Percentiles rank a stretch among this genome's conserved stretches.
phyloP scores from a whole-genome alignment of 257 asterid genomes.

The Solanum paucissectum region DNA sequence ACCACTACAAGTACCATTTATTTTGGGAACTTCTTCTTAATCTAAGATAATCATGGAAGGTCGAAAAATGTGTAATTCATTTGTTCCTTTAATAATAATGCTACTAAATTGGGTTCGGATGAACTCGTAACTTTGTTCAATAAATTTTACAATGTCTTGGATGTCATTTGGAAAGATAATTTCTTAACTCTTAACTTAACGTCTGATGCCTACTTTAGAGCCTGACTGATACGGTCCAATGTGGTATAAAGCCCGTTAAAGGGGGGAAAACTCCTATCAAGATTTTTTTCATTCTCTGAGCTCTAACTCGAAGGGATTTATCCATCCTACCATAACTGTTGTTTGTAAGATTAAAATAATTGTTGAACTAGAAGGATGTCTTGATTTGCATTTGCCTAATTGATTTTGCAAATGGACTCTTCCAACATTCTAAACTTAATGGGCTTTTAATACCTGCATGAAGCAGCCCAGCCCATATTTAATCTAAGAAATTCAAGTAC shows the following conservation, averaged over 20 bases:
- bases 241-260: neutral
- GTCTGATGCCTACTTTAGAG: accelerated
- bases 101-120: neutral
- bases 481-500: neutral
- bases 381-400: neutral
- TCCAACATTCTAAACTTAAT: neutral
- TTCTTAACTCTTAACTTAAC: neutral
- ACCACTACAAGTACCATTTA: neutral
- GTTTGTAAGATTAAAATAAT: neutral
- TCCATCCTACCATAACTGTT: neutral
- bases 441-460: neutral
- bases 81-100: neutral
- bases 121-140: neutral
- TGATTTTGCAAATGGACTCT: neutral
- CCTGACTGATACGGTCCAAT: neutral
- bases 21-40: too few relatives aligned
- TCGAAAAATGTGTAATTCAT: neutral
- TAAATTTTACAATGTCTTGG: neutral
- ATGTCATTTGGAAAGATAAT: neutral
- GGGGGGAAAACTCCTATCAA: neutral
- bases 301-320: neutral
- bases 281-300: neutral
- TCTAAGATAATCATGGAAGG: too few relatives aligned
- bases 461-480: neutral
- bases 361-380: neutral